phyloP scores from a whole-genome alignment of 345 rosid species.

The Geranium brycei region DNA sequence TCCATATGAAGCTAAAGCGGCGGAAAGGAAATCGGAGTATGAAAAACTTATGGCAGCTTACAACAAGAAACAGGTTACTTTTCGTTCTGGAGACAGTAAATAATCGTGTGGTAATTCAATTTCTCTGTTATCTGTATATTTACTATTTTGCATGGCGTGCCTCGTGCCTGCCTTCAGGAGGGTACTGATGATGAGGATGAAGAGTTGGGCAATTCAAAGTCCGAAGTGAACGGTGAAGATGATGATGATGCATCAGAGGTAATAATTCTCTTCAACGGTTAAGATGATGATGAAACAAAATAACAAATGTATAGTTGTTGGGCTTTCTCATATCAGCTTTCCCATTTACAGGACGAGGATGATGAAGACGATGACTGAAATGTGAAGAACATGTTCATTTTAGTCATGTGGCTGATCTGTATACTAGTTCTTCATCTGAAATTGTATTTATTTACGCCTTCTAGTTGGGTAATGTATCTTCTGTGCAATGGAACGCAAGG shows the following conservation, averaged over 20 bases:
- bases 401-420: background rate
- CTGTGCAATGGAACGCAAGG: background rate
- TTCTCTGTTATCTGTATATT: background rate
- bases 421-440: background rate
- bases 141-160: background rate
- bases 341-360: constrained; percentile 11
- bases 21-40: constrained; percentile 31
- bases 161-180: constrained; percentile 12
- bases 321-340: background rate
- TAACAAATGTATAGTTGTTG: no score
- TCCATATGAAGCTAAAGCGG: constrained; percentile 43
- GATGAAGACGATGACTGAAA: constrained; percentile 10
- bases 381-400: background rate
- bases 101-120: no score
- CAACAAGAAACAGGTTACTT: constrained; percentile 34
- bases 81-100: no score
- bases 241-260: constrained; percentile 19
- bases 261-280: background rate
- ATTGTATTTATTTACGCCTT: background rate
- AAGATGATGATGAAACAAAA: no score
- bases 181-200: constrained; percentile 12
- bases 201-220: constrained; percentile 15
- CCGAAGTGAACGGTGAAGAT: constrained; percentile 17
- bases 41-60: constrained; percentile 39
- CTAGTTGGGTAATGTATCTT: background rate